Evolutionary conservation across 345 rosid species (phyloP), one percentile per base, ranked within the genome.

Genomic region (Turnera subulata): DNA sequence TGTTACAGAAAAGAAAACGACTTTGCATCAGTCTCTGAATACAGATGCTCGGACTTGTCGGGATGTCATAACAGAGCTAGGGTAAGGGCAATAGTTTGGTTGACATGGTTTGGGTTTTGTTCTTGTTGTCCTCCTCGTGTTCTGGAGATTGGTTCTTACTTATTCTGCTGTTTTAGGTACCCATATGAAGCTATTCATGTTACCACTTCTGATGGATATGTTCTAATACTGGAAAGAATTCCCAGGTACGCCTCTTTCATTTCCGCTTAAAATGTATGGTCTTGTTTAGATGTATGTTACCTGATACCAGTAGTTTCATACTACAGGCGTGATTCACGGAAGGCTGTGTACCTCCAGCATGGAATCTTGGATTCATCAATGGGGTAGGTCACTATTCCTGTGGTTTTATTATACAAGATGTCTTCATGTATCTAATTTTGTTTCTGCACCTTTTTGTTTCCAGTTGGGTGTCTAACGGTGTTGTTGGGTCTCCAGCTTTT

Each of bases 401-500:
- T 46, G 16, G 17, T 20, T 39, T 42, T 42, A 2, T 42, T 13
- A 42, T 29, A 8, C 35, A 29, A 29, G 35, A 29, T 29, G 35
- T 10, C 15, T 7, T 23, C 15, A 46, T 12, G 25, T 24, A 25
- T 43, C 48, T 55, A 7, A 6, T 48, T 13, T 9, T 15, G 14
- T 50, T 11, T 40, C 15, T 38, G 21, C 35, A 25, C 4, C 20
- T 29, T 29, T 58, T 22, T 44, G 11, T 39, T 39, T 55, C 53
- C 84, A 93, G 97, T 51, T 92, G 97, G 99, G 94, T 93, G 45
- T 83, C 96, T 53, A 89, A 89, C 77, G 99, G 97, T 23, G 72
- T 93, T 63, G 97, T 93, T 68, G 97, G 99, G 49, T 89, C 96
- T 71, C 99, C 99, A 14, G 97, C 99, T 62, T 93, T 89, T 73